Base-by-base conservation (phyloP, 306 rosid species). In the Quercus aquifolioides region DNA sequence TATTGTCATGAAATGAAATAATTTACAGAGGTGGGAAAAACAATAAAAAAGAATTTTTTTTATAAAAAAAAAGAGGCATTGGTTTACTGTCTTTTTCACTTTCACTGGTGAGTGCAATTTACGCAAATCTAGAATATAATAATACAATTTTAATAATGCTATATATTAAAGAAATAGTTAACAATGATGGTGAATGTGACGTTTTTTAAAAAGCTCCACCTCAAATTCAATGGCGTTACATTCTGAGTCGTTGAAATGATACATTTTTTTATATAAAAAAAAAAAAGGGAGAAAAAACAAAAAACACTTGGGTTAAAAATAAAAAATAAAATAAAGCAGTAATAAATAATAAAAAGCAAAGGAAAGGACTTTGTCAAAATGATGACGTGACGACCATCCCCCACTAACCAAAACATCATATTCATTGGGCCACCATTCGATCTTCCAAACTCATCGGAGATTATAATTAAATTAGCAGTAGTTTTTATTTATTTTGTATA, bases 391-490 rank as follows among this genome's bases (percentile, higher is more conserved):
- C 83, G 81, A 75, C 80, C 85, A 82, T 87, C 82, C 80, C 80
- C 83, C 87, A 78, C 84, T 71, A 77, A 74, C 85, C 84, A 87
- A 67, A 84, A 76, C 72, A 67, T 67, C 52, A 67, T 67, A 59
- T 28, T 82, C 72, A 70, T 81, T 83, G 87, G 87, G 54, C 83
- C 82, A 80, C 86, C 88, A 60, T 81, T 82, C 82, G 81, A 81
- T 87, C 90, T 83, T 84, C 95, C 92, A 79, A 85, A 87, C 87
- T 84, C 88, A 74, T 82, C 91, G 94, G 94, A 89, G 81, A 75
- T 76, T 77, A 74, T 65, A 31, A 75, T 76, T 80, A 74, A 55
- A 31, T 65, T 67, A 74, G 56, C 46, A 10, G 52, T 46, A 46
- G 4, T 10, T 49, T 49, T 49, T 49, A 12, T 33, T 67, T 7